These are phyloP conservation scores for Pseudoturritis turrita DNA, from an alignment of 345 rosid genomes.

Conservation along the genomic window DNA sequence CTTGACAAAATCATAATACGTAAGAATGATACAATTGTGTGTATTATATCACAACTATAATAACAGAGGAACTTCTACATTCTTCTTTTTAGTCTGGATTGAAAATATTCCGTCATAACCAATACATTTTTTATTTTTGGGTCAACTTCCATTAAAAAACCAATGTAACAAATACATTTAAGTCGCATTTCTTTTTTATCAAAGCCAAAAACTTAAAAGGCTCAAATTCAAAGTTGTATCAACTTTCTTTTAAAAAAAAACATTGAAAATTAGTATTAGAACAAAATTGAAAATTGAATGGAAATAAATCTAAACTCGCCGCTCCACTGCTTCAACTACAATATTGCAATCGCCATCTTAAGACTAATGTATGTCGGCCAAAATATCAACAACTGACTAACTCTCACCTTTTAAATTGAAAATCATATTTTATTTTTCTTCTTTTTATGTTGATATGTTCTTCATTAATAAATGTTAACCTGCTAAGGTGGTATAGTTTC, in stretches of 20 bases:
- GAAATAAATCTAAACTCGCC: neutral
- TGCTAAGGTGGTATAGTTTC: neutral
- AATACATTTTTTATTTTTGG: too few species aligned
- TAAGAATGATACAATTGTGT: too few species aligned
- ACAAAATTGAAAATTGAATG: neutral
- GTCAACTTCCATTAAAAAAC: too few species aligned
- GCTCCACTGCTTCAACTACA: neutral
- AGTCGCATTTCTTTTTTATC: neutral
- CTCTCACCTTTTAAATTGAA: neutral
- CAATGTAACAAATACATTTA: too few species aligned
- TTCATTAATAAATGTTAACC: neutral
- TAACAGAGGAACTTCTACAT: too few species aligned
- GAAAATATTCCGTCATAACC: too few species aligned
- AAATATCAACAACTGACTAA: constrained; percentile 14
- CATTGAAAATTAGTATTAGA: neutral
- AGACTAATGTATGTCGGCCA: constrained; percentile 4
- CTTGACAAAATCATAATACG: too few species aligned
- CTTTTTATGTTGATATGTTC: neutral
- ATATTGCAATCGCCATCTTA: neutral
- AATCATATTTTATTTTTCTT: neutral
- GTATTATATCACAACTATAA: too few species aligned
- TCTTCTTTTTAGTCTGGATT: too few species aligned
- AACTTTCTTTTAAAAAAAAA: neutral
- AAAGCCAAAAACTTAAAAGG: neutral
- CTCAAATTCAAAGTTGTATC: neutral